Evolutionary conservation across 2,329 filamentous ascomycete genomes (phyloP), one percentile per base, ranked within the genome.

Genomic region (Monosporascus sp.): DNA sequence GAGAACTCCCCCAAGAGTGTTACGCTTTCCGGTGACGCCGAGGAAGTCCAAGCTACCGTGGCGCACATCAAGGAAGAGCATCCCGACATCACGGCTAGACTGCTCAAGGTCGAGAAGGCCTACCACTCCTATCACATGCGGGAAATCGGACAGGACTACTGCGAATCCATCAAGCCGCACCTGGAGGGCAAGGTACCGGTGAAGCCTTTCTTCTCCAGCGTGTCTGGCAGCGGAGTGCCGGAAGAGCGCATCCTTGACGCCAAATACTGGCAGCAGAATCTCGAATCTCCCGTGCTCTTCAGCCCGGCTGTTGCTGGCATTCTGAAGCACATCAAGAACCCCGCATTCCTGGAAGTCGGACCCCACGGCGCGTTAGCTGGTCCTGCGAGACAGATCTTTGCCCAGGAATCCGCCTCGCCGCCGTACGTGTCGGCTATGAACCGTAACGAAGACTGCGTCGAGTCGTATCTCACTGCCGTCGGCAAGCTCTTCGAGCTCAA

Each of bases 1-100:
- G 59, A 59, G 34, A 65, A 64, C 48, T 57, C 51, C 20, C 65
- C 60, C 15, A 53, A 38, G 8, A 66, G 60, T 49, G 57, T 61
- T 5, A 67, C 62, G 0, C 48, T 68, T 8, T 63, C 61, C 8
- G 61, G 61, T 1, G 60, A 63, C 22, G 39, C 48, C 7, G 48
- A 56, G 3, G 31, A 53, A 9, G 49, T 63, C 5, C 38, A 56
- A 5, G 54, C 50, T 4, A 62, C 62, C 2, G 51, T 69, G 15
- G 58, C 51, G 2, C 49, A 48, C 7, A 56, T 65, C 27, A 58
- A 60, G 34, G 56, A 54, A 15, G 49, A 44, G 7, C 36, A 41
- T 5, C 54, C 60, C 14, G 55, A 56, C 6, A 52, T 51, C 5
- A 53, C 62, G 38, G 57, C 58, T 4, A 54, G 60, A 2, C 42